phyloP scores from a whole-genome alignment of 352 stramenopile species.

The Hyaloperonospora brassicae region DNA sequence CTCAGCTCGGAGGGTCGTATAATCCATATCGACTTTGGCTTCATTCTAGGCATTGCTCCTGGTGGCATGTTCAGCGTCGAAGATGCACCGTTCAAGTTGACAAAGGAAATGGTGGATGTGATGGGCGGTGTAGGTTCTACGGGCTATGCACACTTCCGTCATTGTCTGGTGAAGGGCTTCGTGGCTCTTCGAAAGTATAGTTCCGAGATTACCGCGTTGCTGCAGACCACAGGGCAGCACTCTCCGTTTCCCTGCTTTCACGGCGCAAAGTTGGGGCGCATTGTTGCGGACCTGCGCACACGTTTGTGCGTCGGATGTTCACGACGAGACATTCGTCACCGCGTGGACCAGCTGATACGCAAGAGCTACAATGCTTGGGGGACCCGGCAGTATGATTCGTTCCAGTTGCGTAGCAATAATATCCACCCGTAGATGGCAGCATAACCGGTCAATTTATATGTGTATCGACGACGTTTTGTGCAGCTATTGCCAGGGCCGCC shows the following conservation, averaged over 20 bases:
- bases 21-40: conserved; percentile 99
- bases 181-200: conserved; percentile 89
- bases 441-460: not conserved
- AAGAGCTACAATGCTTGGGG: conserved; percentile 87
- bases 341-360: conserved; percentile 74
- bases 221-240: conserved; percentile 92
- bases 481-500: too few relatives aligned
- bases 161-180: conserved; percentile 90
- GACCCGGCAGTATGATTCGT: conserved; percentile 86
- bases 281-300: conserved; percentile 54
- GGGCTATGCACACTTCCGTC: conserved; percentile 88
- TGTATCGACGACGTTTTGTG: not conserved
- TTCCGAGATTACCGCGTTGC: conserved; percentile 89
- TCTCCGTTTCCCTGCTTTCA: conserved; percentile 94
- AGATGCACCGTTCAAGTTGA: conserved; percentile 98
- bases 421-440: conserved; percentile 52
- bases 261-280: conserved; percentile 40
- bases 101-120: conserved; percentile 94
- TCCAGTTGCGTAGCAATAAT: conserved; percentile 86
- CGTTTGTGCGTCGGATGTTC: conserved; percentile 68
- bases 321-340: conserved; percentile 49
- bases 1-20: conserved; percentile 92
- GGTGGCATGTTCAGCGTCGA: conserved; percentile 96
- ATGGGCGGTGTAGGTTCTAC: conserved; percentile 87
- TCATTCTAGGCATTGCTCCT: conserved; percentile 96